Conservation (phyloP, 176 grass and related monocot genomes). For the Tuctoria greenei region DNA sequence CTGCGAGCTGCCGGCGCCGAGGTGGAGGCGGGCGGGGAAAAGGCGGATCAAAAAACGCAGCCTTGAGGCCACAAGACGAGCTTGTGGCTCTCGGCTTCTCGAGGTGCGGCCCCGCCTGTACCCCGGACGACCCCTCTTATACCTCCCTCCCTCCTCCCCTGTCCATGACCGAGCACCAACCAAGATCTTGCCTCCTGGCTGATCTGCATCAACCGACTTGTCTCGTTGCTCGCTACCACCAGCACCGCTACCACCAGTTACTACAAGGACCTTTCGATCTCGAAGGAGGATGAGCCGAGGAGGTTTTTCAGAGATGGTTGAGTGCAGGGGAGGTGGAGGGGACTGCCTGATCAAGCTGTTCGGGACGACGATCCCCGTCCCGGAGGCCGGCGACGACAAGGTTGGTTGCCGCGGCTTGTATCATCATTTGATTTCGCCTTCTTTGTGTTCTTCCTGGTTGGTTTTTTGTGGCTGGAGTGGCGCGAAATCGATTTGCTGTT, state of each 20-base stretch:
- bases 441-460: not conserved
- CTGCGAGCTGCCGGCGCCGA: not conserved
- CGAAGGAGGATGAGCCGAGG: not conserved
- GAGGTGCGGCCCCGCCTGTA: slow-evolving; percentile 30
- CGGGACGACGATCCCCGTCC: slow-evolving; percentile 66
- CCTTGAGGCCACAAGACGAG: slow-evolving; percentile 50
- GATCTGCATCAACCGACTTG: not conserved
- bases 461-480: not conserved
- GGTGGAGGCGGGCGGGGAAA: not conserved
- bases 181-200: not conserved
- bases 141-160: not conserved
- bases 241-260: not conserved
- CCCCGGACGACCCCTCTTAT: not conserved
- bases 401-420: slow-evolving; percentile 11
- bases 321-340: slow-evolving; percentile 32
- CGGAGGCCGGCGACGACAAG: slow-evolving; percentile 35
- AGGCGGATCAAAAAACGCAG: slow-evolving; percentile 55
- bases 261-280: not conserved
- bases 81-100: slow-evolving; percentile 60
- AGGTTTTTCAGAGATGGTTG: slow-evolving; percentile 19
- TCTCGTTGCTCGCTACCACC: not conserved
- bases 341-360: slow-evolving; percentile 67
- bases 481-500: not conserved
- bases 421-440: not conserved
- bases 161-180: slow-evolving; percentile 6